phyloP scores from a whole-genome alignment of 768 basidiomycete genomes.

The Auricularia cornea region DNA sequence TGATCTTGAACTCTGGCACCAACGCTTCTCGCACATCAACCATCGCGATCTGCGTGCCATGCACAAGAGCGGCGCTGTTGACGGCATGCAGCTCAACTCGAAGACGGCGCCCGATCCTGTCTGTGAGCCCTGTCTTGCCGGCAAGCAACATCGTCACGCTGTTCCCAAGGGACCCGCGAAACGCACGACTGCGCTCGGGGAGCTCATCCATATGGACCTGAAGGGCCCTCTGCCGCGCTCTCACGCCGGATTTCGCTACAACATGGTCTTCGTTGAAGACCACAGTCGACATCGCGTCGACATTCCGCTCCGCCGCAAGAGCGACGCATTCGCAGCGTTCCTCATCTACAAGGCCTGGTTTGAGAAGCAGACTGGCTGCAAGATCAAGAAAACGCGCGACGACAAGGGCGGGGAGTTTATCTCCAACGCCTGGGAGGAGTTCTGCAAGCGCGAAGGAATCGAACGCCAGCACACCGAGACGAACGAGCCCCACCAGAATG shows the following conservation, averaged over 20 bases:
- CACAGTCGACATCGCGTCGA: background rate
- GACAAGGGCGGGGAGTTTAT: conserved; percentile 1
- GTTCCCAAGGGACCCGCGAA: background rate
- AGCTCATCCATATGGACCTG: background rate
- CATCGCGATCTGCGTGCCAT: background rate
- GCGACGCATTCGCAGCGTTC: background rate
- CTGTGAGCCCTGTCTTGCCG: background rate
- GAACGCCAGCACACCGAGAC: background rate
- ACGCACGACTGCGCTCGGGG: background rate
- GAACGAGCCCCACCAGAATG: background rate
- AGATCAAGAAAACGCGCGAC: too few relatives aligned
- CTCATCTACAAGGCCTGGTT: background rate
- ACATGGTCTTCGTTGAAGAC: background rate
- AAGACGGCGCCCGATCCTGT: too few relatives aligned
- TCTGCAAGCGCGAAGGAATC: background rate
- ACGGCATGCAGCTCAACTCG: too few relatives aligned
- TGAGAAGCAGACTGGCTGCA: background rate
- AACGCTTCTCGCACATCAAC: background rate
- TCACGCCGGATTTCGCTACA: background rate
- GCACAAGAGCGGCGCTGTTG: too few relatives aligned
- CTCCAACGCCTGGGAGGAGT: background rate
- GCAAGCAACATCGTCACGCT: background rate
- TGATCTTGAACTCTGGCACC: background rate
- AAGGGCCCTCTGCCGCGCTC: background rate
- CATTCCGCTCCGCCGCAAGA: background rate